Percentiles rank a stretch among this genome's conserved stretches.
Evolutionary conservation across 306 rosid genomes (phyloP).

Genomic region (Rubus parviflorus): DNA sequence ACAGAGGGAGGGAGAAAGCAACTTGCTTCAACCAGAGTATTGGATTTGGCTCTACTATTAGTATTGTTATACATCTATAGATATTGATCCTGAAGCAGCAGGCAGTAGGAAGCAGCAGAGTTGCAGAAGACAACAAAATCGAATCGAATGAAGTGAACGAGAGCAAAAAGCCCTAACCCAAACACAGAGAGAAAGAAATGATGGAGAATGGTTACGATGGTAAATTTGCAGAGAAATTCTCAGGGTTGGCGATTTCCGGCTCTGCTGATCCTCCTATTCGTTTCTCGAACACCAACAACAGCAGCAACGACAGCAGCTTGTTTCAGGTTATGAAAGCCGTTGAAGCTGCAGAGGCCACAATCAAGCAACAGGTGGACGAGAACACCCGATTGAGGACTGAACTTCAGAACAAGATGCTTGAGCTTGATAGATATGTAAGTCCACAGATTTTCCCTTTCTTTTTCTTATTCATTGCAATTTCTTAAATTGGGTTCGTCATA

Average conservation of each 20-base stretch:
- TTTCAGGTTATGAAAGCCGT: slow-evolving; percentile 94
- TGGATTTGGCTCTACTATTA: not conserved
- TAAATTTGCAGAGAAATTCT: slow-evolving; percentile 69
- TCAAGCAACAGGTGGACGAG: slow-evolving; percentile 87
- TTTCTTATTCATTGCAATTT: not conserved
- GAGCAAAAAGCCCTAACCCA: not conserved
- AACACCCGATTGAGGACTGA: slow-evolving; percentile 63
- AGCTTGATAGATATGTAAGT: slow-evolving; percentile 70
- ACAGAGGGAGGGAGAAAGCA: not conserved
- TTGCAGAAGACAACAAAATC: slow-evolving; percentile 6
- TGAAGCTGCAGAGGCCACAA: slow-evolving; percentile 89
- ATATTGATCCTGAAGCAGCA: not conserved
- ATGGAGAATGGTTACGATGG: slow-evolving; percentile 90
- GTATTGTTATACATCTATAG: not conserved
- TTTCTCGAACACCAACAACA: slow-evolving; percentile 32
- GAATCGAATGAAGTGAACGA: not conserved
- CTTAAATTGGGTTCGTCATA: not conserved
- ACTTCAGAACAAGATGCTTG: slow-evolving; percentile 57
- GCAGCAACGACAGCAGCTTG: slow-evolving; percentile 59
- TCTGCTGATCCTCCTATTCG: slow-evolving; percentile 24
- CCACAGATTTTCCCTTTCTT: not conserved
- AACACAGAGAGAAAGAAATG: slow-evolving; percentile 27
- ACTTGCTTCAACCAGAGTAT: not conserved
- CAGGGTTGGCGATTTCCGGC: slow-evolving; percentile 53
- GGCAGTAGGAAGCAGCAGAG: not conserved